Conservation (phyloP, 192 early-diverging fungal genomes). For the Linnemannia hyalina region DNA sequence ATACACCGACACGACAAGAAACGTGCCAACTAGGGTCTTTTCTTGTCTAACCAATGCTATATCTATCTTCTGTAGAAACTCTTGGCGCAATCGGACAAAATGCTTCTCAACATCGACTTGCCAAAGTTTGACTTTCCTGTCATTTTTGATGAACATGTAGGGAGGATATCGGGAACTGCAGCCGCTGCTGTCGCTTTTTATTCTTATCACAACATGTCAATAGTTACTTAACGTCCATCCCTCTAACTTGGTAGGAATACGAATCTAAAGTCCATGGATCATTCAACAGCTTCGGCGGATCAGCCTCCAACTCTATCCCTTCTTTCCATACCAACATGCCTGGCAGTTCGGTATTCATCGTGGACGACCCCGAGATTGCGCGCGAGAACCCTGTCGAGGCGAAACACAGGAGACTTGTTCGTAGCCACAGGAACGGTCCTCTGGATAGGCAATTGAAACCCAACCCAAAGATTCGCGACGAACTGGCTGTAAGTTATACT, state of each 20-base stretch:
- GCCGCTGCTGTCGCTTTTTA: background rate
- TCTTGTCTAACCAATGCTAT: background rate
- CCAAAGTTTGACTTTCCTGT: constrained; percentile 98
- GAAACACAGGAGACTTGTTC: constrained; percentile 91
- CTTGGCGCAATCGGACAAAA: constrained; percentile 65
- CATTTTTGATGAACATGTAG: constrained; percentile 88
- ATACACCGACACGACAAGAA: constrained; percentile 11
- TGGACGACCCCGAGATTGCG: constrained; percentile 87
- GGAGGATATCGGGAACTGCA: constrained; percentile 18
- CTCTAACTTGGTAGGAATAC: constrained; percentile 67
- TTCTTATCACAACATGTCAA: background rate
- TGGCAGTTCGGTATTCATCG: constrained; percentile 61
- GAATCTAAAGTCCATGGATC: constrained; percentile 16
- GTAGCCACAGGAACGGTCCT: constrained; percentile 91
- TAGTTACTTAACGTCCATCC: background rate
- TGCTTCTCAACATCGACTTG: constrained; percentile 90
- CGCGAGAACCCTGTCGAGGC: constrained; percentile 96
- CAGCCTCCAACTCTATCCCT: constrained; percentile 21
- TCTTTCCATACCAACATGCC: constrained; percentile 19
- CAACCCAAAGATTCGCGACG: constrained; percentile 95
- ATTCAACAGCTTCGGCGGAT: constrained; percentile 23
- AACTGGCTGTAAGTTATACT: constrained; percentile 80
- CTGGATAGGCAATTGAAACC: constrained; percentile 97
- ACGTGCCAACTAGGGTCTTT: background rate
- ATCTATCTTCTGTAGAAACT: constrained; percentile 57